Evolutionary conservation across 306 rosid genomes (phyloP).

Genomic region (Lathyrus sativus): DNA sequence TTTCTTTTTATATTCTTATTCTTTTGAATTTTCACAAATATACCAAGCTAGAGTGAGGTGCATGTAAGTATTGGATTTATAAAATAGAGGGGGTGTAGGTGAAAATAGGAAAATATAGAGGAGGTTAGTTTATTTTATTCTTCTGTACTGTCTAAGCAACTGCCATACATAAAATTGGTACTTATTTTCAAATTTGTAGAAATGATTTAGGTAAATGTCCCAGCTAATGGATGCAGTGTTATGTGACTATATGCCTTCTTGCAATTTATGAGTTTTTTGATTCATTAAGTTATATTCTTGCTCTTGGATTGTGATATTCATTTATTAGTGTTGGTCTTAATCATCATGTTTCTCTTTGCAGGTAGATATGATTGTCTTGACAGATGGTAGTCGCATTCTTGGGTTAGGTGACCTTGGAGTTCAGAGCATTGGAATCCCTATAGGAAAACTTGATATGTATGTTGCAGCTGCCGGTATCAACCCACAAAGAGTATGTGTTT

Average conservation of each 20-base stretch:
- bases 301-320: conserved; percentile 10
- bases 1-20: conserved; percentile 6
- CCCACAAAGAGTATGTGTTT: conserved; percentile 78
- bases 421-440: conserved; percentile 98
- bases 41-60: background rate
- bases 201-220: conserved; percentile 8
- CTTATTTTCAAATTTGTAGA: conserved; percentile 3
- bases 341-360: conserved; percentile 51
- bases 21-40: background rate
- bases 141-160: conserved; percentile 7
- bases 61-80: conserved; percentile 10
- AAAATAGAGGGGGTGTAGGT: background rate
- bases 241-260: background rate
- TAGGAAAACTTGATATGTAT: conserved; percentile 96
- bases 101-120: conserved; percentile 20
- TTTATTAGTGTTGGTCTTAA: conserved; percentile 24
- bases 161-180: conserved; percentile 2
- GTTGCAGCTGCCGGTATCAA: conserved; percentile 99
- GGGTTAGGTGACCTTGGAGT: conserved; percentile 99
- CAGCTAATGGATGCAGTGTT: conserved; percentile 1
- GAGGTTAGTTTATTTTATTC: conserved; percentile 12
- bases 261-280: conserved; percentile 11
- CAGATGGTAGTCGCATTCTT: conserved; percentile 99
- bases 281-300: conserved; percentile 10
- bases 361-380: conserved; percentile 99